Conservation (phyloP, 805 yeast species). For the Hanseniaspora meyeri region DNA sequence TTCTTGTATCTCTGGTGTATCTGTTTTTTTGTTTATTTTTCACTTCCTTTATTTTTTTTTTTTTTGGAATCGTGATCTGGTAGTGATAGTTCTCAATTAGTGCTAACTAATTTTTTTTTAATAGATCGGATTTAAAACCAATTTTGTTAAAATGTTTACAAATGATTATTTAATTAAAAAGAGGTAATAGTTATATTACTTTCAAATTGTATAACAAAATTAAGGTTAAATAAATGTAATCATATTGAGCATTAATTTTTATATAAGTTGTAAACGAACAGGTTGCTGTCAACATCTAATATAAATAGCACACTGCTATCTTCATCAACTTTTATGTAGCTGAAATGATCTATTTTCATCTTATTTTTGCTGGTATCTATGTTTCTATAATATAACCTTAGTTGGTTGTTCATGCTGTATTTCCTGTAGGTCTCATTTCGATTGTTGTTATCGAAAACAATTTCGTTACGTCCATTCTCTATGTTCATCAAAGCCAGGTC, state of each 20-base stretch:
- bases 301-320: neutral
- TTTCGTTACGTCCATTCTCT: neutral
- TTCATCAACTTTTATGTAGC: neutral
- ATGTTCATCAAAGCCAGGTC: neutral
- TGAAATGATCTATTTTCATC: neutral
- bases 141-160: too few relatives aligned
- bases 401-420: slow-evolving; percentile 5
- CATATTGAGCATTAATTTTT: neutral
- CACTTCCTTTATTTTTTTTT: neutral
- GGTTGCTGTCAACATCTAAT: neutral
- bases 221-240: neutral
- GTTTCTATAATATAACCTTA: slow-evolving; percentile 4
- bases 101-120: neutral
- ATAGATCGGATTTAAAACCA: neutral
- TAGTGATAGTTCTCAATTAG: neutral
- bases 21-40: neutral
- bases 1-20: neutral
- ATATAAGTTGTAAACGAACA: neutral
- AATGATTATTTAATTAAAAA: too few relatives aligned
- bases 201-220: too few relatives aligned
- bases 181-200: too few relatives aligned
- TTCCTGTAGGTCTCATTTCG: neutral
- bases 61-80: neutral
- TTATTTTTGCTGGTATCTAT: neutral
- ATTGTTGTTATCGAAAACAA: neutral